Percentiles rank a stretch among this genome's conserved stretches.
Conservation (phyloP, 192 early-diverging fungal species). For the Podila verticillata region DNA sequence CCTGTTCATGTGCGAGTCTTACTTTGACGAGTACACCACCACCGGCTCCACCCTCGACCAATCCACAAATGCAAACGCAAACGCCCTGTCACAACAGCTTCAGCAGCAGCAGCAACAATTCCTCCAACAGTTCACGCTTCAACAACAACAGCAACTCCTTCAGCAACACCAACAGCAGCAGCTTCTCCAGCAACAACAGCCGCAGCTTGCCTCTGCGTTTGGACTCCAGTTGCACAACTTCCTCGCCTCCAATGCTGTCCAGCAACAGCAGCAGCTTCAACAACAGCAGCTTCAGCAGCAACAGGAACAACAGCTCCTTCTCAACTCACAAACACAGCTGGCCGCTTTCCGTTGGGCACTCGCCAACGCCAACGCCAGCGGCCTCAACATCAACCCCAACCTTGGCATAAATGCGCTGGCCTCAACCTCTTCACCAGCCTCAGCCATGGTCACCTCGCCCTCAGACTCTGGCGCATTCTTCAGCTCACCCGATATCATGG, state of each 20-base stretch:
- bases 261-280: slow-evolving; percentile 41
- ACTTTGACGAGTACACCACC: slow-evolving; percentile 55
- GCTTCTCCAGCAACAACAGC: slow-evolving; percentile 28
- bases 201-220: slow-evolving; percentile 15
- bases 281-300: slow-evolving; percentile 36
- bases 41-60: slow-evolving; percentile 20
- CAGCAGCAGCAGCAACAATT: slow-evolving; percentile 33
- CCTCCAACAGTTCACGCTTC: slow-evolving; percentile 31
- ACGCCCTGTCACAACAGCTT: slow-evolving; percentile 27
- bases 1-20: slow-evolving; percentile 53
- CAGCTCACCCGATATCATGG: slow-evolving; percentile 41
- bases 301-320: slow-evolving; percentile 39
- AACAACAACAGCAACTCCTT: slow-evolving; percentile 26
- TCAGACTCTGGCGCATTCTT: slow-evolving; percentile 47
- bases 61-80: slow-evolving; percentile 1
- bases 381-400: slow-evolving; percentile 10
- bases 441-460: slow-evolving; percentile 20
- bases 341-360: slow-evolving; percentile 39
- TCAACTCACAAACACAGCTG: slow-evolving; percentile 41
- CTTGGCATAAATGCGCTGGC: background rate
- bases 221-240: slow-evolving; percentile 43
- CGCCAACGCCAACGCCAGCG: slow-evolving; percentile 16
- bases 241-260: slow-evolving; percentile 34
- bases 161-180: slow-evolving; percentile 12
- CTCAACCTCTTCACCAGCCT: background rate